These are phyloP conservation scores for Leishmania aethiopica DNA, from an alignment of 208 protist genomes.

Conservation along the genomic window DNA sequence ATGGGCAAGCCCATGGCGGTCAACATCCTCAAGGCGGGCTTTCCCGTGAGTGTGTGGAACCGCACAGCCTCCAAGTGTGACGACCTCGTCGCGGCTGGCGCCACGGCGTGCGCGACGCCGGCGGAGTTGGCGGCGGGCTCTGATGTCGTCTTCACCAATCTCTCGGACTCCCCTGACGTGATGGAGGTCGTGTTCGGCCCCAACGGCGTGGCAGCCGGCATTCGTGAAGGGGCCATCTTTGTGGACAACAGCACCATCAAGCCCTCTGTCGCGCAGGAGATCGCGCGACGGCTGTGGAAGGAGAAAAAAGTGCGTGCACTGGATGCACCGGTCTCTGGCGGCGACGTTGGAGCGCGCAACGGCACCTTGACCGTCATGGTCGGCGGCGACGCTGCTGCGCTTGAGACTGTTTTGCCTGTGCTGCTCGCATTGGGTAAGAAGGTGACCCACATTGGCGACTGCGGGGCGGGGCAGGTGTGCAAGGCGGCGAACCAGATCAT, in stretches of 20 bases:
- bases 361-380: constrained; percentile 96
- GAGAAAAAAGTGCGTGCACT: constrained; percentile 79
- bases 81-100: constrained; percentile 78
- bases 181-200: constrained; percentile 82
- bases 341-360: constrained; percentile 93
- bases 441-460: constrained; percentile 86
- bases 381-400: constrained; percentile 85
- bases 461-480: constrained; percentile 94
- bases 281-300: constrained; percentile 78
- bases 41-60: constrained; percentile 86
- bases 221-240: constrained; percentile 78
- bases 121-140: constrained; percentile 78
- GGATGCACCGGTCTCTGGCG: constrained; percentile 96
- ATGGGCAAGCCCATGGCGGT: constrained; percentile 94
- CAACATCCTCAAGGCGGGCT: constrained; percentile 92
- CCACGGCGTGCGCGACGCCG: constrained; percentile 61
- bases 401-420: constrained; percentile 74
- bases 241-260: constrained; percentile 97
- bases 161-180: constrained; percentile 93
- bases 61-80: constrained; percentile 84
- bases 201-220: constrained; percentile 75
- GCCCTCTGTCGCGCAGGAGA: constrained; percentile 89
- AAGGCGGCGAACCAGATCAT: constrained; percentile 97
- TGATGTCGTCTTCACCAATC: constrained; percentile 94
- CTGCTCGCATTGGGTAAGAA: constrained; percentile 83